phyloP scores from a whole-genome alignment of 2,329 filamentous ascomycete genomes.

The Colletotrichum spinosum region DNA sequence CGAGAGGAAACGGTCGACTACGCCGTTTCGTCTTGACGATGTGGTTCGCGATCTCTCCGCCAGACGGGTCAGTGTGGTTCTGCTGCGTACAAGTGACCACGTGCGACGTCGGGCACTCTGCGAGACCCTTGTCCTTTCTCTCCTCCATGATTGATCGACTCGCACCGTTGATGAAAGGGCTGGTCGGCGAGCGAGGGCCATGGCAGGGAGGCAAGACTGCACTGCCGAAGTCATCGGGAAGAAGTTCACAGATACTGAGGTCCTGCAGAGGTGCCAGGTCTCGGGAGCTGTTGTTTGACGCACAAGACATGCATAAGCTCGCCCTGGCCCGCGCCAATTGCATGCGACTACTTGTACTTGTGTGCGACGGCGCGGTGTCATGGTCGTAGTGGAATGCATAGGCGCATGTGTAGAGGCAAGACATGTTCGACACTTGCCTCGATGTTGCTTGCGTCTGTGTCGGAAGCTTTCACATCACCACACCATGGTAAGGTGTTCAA shows the following conservation, averaged over 20 bases:
- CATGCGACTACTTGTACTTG: background rate
- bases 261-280: background rate
- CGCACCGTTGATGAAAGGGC: too few relatives aligned
- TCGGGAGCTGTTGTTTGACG: background rate
- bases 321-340: background rate
- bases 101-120: constrained; percentile 9
- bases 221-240: constrained; percentile 2
- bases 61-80: too few relatives aligned
- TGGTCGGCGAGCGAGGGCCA: background rate
- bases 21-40: constrained; percentile 29
- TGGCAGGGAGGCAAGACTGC: background rate
- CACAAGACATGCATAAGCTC: constrained; percentile 20
- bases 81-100: constrained; percentile 14
- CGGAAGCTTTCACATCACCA: too few relatives aligned
- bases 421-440: too few relatives aligned
- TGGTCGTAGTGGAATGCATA: too few relatives aligned
- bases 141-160: too few relatives aligned
- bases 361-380: too few relatives aligned
- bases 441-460: too few relatives aligned
- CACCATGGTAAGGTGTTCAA: too few relatives aligned
- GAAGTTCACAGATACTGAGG: background rate
- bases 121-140: background rate
- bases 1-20: background rate
- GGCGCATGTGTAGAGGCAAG: too few relatives aligned
- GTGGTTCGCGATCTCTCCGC: constrained; percentile 12